Conservation (phyloP, 768 basidiomycete species). For the Leccinum aurantiacum region DNA sequence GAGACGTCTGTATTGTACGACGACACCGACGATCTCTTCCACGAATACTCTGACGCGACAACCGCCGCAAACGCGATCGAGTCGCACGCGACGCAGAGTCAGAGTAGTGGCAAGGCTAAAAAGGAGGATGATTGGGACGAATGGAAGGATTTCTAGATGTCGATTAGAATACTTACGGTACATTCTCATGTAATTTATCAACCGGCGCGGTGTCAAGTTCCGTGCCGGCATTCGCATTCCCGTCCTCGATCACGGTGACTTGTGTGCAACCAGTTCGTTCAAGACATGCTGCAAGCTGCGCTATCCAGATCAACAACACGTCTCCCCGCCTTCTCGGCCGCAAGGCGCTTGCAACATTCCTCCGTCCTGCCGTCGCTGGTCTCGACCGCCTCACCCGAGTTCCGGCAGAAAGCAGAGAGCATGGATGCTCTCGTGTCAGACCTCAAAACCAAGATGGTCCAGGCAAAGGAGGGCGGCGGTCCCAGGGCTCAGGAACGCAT, state of each 20-base stretch:
- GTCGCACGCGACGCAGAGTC: slow-evolving; percentile 10
- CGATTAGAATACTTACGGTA: background rate
- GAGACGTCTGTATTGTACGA: slow-evolving; percentile 64
- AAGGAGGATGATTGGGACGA: slow-evolving; percentile 69
- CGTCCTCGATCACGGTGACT: background rate
- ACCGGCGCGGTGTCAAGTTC: slow-evolving; percentile 21
- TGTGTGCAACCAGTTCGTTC: background rate
- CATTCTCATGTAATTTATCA: background rate
- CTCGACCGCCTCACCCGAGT: slow-evolving; percentile 70
- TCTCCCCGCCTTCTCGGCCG: slow-evolving; percentile 4
- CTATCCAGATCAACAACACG: slow-evolving; percentile 14
- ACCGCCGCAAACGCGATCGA: slow-evolving; percentile 17
- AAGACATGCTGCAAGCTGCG: slow-evolving; percentile 22
- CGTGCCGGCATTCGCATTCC: slow-evolving; percentile 18
- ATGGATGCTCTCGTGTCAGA: slow-evolving; percentile 73
- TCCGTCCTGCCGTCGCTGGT: slow-evolving; percentile 71
- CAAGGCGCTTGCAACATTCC: slow-evolving; percentile 56
- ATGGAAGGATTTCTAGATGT: slow-evolving; percentile 76
- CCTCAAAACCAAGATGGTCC: slow-evolving; percentile 56
- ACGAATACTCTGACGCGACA: slow-evolving; percentile 29
- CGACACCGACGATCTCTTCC: slow-evolving; percentile 62
- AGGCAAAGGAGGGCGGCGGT: slow-evolving; percentile 71
- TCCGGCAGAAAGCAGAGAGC: slow-evolving; percentile 58
- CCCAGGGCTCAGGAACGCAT: slow-evolving; percentile 72
- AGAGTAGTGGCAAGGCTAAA: slow-evolving; percentile 19